A percentile compares a stretch with the other conserved stretches of the same genome.
phyloP scores from a whole-genome alignment of 768 basidiomycete genomes.

The Basidioascus undulatus region DNA sequence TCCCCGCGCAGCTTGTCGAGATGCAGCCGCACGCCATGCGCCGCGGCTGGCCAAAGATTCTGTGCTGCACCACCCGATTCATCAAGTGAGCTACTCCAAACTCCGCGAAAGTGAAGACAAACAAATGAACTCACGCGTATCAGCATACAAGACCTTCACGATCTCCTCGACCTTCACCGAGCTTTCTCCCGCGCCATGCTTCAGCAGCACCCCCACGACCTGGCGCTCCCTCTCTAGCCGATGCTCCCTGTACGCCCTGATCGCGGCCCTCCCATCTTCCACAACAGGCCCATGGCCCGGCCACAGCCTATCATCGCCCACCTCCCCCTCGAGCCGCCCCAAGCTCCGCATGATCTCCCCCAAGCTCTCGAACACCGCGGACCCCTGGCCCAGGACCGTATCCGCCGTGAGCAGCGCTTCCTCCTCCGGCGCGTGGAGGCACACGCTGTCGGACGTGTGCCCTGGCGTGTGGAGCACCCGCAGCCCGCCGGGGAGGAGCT shows the following conservation, averaged over 20 bases:
- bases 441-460: conserved; percentile 63
- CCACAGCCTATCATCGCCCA: conserved; percentile 25
- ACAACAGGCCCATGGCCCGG: conserved; percentile 70
- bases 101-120: too few relatives aligned
- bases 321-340: conserved; percentile 14
- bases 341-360: conserved; percentile 39
- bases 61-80: conserved; percentile 27
- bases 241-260: conserved; percentile 50
- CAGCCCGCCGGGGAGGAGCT: conserved; percentile 24
- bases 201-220: conserved; percentile 31
- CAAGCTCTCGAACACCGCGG: conserved; percentile 65
- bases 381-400: conserved; percentile 65
- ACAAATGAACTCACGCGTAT: too few relatives aligned
- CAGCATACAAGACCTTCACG: conserved; percentile 39
- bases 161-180: conserved; percentile 45
- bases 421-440: conserved; percentile 41
- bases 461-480: conserved; percentile 61
- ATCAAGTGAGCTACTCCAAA: too few relatives aligned
- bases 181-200: conserved; percentile 8
- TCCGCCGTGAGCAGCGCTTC: conserved; percentile 65
- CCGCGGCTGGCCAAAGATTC: conserved; percentile 46
- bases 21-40: conserved; percentile 40
- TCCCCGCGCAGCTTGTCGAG: conserved; percentile 44
- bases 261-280: conserved; percentile 30
- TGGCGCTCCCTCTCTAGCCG: conserved; percentile 54